A percentile compares a stretch with the other conserved stretches of the same genome.
phyloP scores from a whole-genome alignment of 345 rosid genomes.

The Arabidopsis suecica region DNA sequence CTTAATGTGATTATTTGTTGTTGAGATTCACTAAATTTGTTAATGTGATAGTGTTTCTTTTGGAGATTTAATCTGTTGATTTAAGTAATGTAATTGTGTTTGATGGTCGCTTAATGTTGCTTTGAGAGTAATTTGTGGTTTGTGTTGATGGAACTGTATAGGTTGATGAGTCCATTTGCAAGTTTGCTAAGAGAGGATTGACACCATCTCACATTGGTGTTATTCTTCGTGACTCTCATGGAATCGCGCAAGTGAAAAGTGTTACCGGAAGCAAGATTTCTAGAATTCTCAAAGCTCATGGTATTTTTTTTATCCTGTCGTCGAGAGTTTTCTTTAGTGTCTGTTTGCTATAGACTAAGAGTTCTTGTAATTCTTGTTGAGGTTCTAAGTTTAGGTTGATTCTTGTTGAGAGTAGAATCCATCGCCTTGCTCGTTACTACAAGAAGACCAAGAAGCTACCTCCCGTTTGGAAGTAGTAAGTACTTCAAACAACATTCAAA shows the following conservation, averaged over 20 bases:
- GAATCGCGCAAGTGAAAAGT: not conserved
- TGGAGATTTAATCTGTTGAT: not conserved
- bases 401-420: slow-evolving; percentile 6
- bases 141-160: not conserved
- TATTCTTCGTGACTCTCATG: slow-evolving; percentile 12
- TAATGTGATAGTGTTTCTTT: not conserved
- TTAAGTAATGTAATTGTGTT: too few relatives aligned
- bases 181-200: not conserved
- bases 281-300: slow-evolving; percentile 3
- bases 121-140: not conserved
- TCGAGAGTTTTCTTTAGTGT: not conserved
- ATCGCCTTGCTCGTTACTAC: slow-evolving; percentile 7
- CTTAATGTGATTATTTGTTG: too few relatives aligned
- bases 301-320: not conserved
- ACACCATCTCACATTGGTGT: slow-evolving; percentile 3
- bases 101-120: not conserved
- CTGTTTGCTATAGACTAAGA: not conserved
- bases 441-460: slow-evolving; percentile 12
- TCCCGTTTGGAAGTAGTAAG: slow-evolving; percentile 7
- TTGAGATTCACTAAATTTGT: too few relatives aligned
- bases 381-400: slow-evolving; percentile 1
- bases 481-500: not conserved
- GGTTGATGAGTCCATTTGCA: not conserved
- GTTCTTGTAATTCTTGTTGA: not conserved
- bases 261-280: slow-evolving; percentile 2